These are phyloP conservation scores for Ascochyta lentis DNA, from an alignment of 2,329 filamentous ascomycete genomes.

Conservation along the genomic window DNA sequence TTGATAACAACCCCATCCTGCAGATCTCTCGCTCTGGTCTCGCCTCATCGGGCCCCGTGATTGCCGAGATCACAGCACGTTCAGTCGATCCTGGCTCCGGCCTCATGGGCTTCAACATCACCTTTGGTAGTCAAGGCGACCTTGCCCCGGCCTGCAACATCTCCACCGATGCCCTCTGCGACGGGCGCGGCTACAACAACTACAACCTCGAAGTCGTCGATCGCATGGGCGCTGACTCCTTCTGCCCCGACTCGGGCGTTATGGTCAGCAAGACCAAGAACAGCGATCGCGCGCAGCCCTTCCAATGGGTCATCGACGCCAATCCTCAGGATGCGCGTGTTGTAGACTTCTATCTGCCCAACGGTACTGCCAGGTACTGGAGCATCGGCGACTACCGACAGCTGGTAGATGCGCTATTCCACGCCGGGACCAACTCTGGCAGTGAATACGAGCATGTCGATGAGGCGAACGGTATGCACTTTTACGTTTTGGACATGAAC, in stretches of 20 bases:
- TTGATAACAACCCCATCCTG: slow-evolving; percentile 53
- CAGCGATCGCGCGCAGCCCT: slow-evolving; percentile 50
- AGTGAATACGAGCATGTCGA: slow-evolving; percentile 60
- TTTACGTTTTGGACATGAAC: slow-evolving; percentile 57
- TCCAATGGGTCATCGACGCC: slow-evolving; percentile 63
- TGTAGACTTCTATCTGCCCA: slow-evolving; percentile 59
- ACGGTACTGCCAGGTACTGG: slow-evolving; percentile 56
- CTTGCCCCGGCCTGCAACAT: slow-evolving; percentile 55
- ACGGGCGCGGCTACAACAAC: slow-evolving; percentile 59
- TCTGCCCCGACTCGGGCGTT: slow-evolving; percentile 60
- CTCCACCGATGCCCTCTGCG: slow-evolving; percentile 55
- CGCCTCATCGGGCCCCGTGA: slow-evolving; percentile 52
- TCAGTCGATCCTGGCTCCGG: slow-evolving; percentile 52
- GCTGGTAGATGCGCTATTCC: slow-evolving; percentile 61
- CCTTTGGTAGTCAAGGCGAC: slow-evolving; percentile 52
- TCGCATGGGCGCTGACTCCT: slow-evolving; percentile 62
- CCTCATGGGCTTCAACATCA: slow-evolving; percentile 58
- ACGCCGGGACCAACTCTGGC: slow-evolving; percentile 60
- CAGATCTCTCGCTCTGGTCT: slow-evolving; percentile 55
- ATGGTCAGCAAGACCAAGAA: slow-evolving; percentile 63
- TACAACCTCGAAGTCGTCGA: slow-evolving; percentile 63
- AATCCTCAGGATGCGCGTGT: slow-evolving; percentile 61
- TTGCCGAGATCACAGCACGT: slow-evolving; percentile 57
- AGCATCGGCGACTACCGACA: slow-evolving; percentile 63
- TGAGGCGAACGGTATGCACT: slow-evolving; percentile 56